Conservation (phyloP, 768 basidiomycete genomes). For the Trametes cinnabarina region DNA sequence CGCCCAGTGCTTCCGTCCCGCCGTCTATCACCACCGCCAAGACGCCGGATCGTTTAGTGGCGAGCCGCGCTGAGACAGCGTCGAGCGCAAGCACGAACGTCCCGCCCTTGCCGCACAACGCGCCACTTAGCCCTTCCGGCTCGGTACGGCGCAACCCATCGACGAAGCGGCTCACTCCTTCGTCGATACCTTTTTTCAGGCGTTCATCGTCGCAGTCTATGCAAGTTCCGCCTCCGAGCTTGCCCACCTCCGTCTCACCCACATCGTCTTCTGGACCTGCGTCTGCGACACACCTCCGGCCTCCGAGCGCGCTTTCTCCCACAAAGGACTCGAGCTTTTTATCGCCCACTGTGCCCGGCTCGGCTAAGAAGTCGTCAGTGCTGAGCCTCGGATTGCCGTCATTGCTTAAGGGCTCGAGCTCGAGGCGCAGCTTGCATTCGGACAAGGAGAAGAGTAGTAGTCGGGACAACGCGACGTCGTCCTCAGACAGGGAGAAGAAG, state of each 20-base stretch:
- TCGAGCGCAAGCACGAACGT: slow-evolving; percentile 74
- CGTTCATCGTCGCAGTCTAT: slow-evolving; percentile 88
- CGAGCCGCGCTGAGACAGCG: slow-evolving; percentile 71
- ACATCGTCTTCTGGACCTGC: slow-evolving; percentile 48
- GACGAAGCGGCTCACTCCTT: slow-evolving; percentile 80
- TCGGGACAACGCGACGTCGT: slow-evolving; percentile 51
- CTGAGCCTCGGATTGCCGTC: slow-evolving; percentile 79
- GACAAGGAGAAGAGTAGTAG: slow-evolving; percentile 51
- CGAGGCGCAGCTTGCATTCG: slow-evolving; percentile 74
- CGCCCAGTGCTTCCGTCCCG: slow-evolving; percentile 16
- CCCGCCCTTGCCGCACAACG: slow-evolving; percentile 53
- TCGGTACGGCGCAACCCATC: slow-evolving; percentile 68
- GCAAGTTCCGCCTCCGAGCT: slow-evolving; percentile 52
- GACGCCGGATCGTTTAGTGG: slow-evolving; percentile 60
- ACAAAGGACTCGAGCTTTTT: slow-evolving; percentile 50
- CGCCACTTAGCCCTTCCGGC: slow-evolving; percentile 70
- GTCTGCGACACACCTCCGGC: slow-evolving; percentile 40
- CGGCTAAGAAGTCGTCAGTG: slow-evolving; percentile 77
- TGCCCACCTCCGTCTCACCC: slow-evolving; percentile 37
- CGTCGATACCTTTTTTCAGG: slow-evolving; percentile 91
- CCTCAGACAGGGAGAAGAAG: slow-evolving; percentile 57
- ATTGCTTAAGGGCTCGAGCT: slow-evolving; percentile 79
- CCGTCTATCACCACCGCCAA: slow-evolving; percentile 46
- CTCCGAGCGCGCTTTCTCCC: slow-evolving; percentile 47
- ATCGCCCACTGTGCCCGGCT: slow-evolving; percentile 55